Evolutionary conservation across 192 early-diverging fungal species (phyloP).

Genomic region (Helicostylum pulchrum): DNA sequence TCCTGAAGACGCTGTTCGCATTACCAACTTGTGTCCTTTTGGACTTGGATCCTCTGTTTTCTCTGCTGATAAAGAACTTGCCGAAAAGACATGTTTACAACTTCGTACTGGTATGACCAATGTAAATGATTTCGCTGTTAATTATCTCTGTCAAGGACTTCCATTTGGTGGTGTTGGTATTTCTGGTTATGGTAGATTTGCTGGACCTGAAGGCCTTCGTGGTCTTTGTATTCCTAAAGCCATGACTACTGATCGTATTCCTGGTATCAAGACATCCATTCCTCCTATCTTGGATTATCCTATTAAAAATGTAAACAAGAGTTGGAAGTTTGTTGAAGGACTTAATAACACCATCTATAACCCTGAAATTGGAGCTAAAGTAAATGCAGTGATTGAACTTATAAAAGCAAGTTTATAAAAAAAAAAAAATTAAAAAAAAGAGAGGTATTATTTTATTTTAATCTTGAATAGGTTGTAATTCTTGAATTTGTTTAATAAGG

Average conservation of each 20-base stretch:
- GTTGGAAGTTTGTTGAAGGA: constrained; percentile 55
- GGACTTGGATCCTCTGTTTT: constrained; percentile 81
- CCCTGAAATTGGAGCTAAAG: constrained; percentile 43
- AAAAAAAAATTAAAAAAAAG: background rate
- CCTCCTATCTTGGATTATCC: constrained; percentile 79
- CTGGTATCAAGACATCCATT: constrained; percentile 67
- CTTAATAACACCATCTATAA: constrained; percentile 52
- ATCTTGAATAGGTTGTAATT: constrained; percentile 34
- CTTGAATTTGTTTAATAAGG: constrained; percentile 85
- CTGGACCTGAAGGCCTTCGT: constrained; percentile 72
- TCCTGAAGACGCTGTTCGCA: constrained; percentile 62
- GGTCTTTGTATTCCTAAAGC: constrained; percentile 67
- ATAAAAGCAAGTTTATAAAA: constrained; percentile 48
- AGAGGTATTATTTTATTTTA: constrained; percentile 3
- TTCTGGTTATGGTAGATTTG: constrained; percentile 70
- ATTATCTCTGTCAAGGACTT: constrained; percentile 78
- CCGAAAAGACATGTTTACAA: constrained; percentile 53
- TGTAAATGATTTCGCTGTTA: constrained; percentile 84
- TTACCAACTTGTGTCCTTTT: constrained; percentile 69
- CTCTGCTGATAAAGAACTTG: constrained; percentile 61
- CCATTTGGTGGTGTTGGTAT: constrained; percentile 82
- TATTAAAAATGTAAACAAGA: constrained; percentile 52
- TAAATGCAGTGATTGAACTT: constrained; percentile 49
- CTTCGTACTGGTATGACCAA: constrained; percentile 79
- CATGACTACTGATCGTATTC: constrained; percentile 70